Evolutionary conservation across 208 protist genomes (phyloP), one percentile per base, ranked within the genome.

Genomic region (Trypanosoma grayi): DNA sequence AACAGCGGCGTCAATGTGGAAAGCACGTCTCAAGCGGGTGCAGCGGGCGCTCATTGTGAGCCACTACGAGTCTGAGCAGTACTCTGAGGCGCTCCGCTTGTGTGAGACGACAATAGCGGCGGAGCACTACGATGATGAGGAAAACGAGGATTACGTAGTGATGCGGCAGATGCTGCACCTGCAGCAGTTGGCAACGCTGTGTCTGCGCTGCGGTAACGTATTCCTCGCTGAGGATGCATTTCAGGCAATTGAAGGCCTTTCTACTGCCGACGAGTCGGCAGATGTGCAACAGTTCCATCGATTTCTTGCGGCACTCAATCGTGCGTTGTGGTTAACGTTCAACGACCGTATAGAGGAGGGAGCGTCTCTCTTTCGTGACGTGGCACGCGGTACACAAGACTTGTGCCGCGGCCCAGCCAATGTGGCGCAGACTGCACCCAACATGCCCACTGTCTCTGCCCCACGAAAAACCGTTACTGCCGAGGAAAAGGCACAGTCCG

Each of bases 41-140:
- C 72, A 75, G 53, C 77, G 81, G 4, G 81, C 83, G 0, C 74
- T 94, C 18, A 69, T 87, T 40, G 70, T 81, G 11, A 71, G 79
- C 16, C 75, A 89, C 60, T 79, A 81, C 64, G 57, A 79, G 47
- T 18, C 60, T 31, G 73, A 71, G 28, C 73, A 93, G 64, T 76
- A 83, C n/a, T 69, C 73, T n/a, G 61, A 82, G 24, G 75, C 75
- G 1, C 68, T 85, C 34, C 72, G 62, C 11, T 16, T 83, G 0
- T 75, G 79, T 20, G 70, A 81, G 18, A 57, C 64, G 47, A 67
- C 84, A 16, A 72, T 93, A 11, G 28, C 67, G 8, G 54, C 50
- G 20, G 73, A 80, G 20, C 27, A 43, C 1, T 59, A 65, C 43
- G 43, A 67, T 41, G 51, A 53, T 48, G 56, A 62, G 2, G 48